Base-by-base conservation (phyloP, 2,329 filamentous ascomycete genomes). In the Aschersonia sp. region DNA sequence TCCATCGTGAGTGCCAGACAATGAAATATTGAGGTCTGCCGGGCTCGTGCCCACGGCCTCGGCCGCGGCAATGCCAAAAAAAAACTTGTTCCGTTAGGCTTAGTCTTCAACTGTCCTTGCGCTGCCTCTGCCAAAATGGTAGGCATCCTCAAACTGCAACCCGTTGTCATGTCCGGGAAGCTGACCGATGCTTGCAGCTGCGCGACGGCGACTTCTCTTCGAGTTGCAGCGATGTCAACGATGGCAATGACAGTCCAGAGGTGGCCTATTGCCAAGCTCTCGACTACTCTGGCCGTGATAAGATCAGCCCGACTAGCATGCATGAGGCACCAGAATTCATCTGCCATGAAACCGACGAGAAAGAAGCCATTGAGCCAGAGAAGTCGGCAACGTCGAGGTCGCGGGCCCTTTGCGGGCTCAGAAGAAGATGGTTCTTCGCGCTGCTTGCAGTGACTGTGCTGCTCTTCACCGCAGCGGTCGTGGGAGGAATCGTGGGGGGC, bases 211-310 rank as follows among this genome's bases (percentile, higher is more conserved):
- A 39, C 35, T 4, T 39, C 12, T 12, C 35, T 3, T 8, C 8
- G 35, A 12, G 8, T 39, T 8, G 8, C 35, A 12, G 35, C 35
- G 22, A 22, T 22, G 9, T 2, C 35, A 39, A 9, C 4, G 35
- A 39, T 9, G 35, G 35, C 35, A 8, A 39, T 39, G 35, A 39
- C 12, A 39, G 35, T 12, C 35, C 35, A 39, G 35, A 39, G 12
- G 12, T 12, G 12, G 8, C 12, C 2, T 39, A 39, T 12, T 8
- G 29, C n/a, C 39, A 30, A 40, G 30, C 29, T 30, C 22, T 49
- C 35, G 44, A 48, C n/a, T 30, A 45, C 42, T 11, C 14, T 6
- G 41, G 41, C 7, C 41, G 41, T 42, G 52, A 42, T 8, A 42
- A 42, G n/a, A 8, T 39, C 9, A 39, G 35, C 35, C 35, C 35